Percentiles rank a stretch among this genome's conserved stretches.
Conservation (phyloP, 305 asterid species). For the Solanum aculeatissimum region DNA sequence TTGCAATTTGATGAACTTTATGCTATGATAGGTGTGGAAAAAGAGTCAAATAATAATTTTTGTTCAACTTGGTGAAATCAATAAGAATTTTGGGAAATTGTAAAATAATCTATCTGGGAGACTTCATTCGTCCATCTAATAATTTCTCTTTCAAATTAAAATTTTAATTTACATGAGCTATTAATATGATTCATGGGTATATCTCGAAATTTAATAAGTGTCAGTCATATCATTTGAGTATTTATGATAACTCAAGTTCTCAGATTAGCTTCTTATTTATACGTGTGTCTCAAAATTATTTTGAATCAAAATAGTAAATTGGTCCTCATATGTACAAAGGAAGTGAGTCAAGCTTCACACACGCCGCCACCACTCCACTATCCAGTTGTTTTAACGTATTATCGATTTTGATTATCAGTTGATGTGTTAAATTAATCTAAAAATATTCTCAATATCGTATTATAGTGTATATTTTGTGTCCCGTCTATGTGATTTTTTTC, state of each 20-base stretch:
- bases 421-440: rapidly evolving
- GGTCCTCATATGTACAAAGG: background rate
- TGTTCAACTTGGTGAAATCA: background rate
- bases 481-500: background rate
- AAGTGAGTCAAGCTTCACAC: background rate
- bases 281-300: background rate
- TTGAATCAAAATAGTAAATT: background rate
- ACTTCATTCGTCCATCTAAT: background rate
- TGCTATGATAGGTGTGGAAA: background rate
- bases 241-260: background rate
- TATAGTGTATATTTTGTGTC: background rate
- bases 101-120: too few species aligned
- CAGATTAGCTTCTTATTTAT: background rate
- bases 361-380: background rate
- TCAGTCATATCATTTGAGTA: background rate
- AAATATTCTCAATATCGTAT: background rate
- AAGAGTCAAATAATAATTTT: background rate
- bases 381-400: background rate
- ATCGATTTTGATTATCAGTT: background rate
- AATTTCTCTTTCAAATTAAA: background rate
- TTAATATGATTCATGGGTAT: background rate
- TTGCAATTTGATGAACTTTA: conserved; percentile 1
- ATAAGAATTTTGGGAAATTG: background rate
- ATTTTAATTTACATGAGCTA: background rate
- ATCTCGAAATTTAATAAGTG: background rate